phyloP scores from a whole-genome alignment of 2,329 filamentous ascomycete species.

The Pseudogymnoascus destructans region DNA sequence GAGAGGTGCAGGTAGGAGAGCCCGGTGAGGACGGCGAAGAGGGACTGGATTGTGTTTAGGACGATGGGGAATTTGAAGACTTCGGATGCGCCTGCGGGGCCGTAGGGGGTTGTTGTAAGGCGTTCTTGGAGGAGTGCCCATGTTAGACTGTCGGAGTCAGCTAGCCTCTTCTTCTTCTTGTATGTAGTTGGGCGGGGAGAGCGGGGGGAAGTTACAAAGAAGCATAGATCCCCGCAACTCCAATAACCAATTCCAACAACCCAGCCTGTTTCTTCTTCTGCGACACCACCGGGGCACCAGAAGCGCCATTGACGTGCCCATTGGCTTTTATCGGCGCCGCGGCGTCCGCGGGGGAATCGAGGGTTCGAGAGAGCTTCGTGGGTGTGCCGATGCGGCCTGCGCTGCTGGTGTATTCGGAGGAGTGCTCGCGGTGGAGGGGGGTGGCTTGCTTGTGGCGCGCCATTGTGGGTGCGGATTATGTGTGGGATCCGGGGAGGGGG shows the following conservation, averaged over 20 bases:
- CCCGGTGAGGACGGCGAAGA: constrained; percentile 75
- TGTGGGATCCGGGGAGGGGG: background rate
- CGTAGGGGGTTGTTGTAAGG: constrained; percentile 85
- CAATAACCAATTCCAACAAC: constrained; percentile 63
- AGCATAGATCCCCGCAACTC: constrained; percentile 89
- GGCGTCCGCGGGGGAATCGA: constrained; percentile 23
- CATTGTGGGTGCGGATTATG: constrained; percentile 33
- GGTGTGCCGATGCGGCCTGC: constrained; percentile 26
- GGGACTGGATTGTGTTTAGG: constrained; percentile 89
- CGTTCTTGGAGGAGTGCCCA: constrained; percentile 97
- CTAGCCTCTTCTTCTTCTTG: background rate
- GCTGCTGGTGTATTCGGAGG: constrained; percentile 51
- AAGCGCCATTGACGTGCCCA: constrained; percentile 17
- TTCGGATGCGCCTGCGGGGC: constrained; percentile 46
- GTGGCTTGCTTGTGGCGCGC: constrained; percentile 56
- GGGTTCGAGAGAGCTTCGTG: constrained; percentile 23
- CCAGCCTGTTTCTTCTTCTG: constrained; percentile 40
- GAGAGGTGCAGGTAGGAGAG: constrained; percentile 64
- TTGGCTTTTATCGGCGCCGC: constrained; percentile 13
- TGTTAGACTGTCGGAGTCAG: constrained; percentile 70
- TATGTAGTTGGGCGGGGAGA: background rate
- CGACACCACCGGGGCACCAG: constrained; percentile 24
- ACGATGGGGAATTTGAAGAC: constrained; percentile 90
- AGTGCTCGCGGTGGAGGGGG: constrained; percentile 51
- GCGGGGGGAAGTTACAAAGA: constrained; percentile 58